Percentiles rank a stretch among this genome's conserved stretches.
These are phyloP conservation scores for Mortierella hygrophila DNA, from an alignment of 192 early-diverging fungal species.

Conservation along the genomic window DNA sequence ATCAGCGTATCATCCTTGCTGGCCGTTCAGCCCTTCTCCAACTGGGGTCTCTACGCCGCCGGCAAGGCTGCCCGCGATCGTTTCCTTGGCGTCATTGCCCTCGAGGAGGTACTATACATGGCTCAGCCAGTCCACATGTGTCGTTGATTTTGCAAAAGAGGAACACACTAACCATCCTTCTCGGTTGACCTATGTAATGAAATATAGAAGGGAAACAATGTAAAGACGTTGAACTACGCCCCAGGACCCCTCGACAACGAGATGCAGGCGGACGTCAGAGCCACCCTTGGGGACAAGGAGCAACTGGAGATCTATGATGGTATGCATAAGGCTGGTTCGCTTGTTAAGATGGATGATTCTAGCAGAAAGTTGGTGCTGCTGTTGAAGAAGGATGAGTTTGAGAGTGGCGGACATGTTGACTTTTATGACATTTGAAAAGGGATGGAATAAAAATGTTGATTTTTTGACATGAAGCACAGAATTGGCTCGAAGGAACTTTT, in stretches of 20 bases:
- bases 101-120: conserved; percentile 62
- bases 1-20: conserved; percentile 87
- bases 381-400: conserved; percentile 68
- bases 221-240: conserved; percentile 85
- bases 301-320: conserved; percentile 71
- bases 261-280: conserved; percentile 83
- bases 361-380: conserved; percentile 72
- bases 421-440: conserved; percentile 66
- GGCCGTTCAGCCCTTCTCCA: conserved; percentile 78
- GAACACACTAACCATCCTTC: not conserved
- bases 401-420: conserved; percentile 78
- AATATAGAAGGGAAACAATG: conserved; percentile 46
- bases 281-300: conserved; percentile 73
- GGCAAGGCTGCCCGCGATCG: conserved; percentile 89
- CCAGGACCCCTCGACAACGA: conserved; percentile 90
- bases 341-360: conserved; percentile 74
- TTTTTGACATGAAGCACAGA: no score
- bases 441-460: not conserved
- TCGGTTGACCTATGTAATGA: not conserved
- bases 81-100: conserved; percentile 76
- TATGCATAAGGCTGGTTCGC: conserved; percentile 69
- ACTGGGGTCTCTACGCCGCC: conserved; percentile 87
- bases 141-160: no score
- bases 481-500: no score
- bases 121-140: no score